A percentile compares a stretch with the other conserved stretches of the same genome.
Conservation (phyloP, 192 early-diverging fungal genomes). For the Coemansia sp. region DNA sequence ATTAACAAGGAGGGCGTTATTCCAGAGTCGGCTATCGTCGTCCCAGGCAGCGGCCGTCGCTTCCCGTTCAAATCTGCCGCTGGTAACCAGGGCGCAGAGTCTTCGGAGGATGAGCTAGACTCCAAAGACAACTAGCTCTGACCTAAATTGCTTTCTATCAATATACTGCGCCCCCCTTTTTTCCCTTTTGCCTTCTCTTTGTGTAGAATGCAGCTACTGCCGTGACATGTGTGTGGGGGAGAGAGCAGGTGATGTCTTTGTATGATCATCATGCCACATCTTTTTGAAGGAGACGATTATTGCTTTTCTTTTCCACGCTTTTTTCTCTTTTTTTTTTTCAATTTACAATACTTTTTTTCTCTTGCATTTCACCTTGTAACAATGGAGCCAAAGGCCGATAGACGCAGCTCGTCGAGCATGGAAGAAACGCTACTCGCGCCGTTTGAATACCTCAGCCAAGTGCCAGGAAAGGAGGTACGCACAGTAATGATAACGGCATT, state of each 20-base stretch:
- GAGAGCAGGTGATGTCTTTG: not conserved
- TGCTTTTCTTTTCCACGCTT: not conserved
- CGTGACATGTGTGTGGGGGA: not conserved
- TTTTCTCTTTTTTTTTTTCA: not conserved
- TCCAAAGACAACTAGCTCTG: slow-evolving; percentile 30
- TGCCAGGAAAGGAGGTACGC: slow-evolving; percentile 95
- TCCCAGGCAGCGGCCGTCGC: slow-evolving; percentile 20
- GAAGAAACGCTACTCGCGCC: slow-evolving; percentile 84
- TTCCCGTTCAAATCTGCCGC: slow-evolving; percentile 3
- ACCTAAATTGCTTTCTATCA: not conserved
- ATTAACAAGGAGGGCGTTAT: slow-evolving; percentile 53
- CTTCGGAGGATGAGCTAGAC: slow-evolving; percentile 39
- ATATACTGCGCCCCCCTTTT: not conserved
- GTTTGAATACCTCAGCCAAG: slow-evolving; percentile 79
- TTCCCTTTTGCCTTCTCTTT: not conserved
- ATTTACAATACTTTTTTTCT: not conserved
- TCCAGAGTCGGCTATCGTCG: slow-evolving; percentile 50
- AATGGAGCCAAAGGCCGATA: slow-evolving; percentile 14
- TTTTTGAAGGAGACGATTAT: not conserved
- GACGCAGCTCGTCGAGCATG: slow-evolving; percentile 28
- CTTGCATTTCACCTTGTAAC: not conserved
- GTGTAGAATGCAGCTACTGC: not conserved
- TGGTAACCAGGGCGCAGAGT: slow-evolving; percentile 15
- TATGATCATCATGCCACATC: not conserved
- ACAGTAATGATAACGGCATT: slow-evolving; percentile 92